A percentile compares a stretch with the other conserved stretches of the same genome.
Conservation (phyloP, 106 monocot species). For the Acorus gramineus region DNA sequence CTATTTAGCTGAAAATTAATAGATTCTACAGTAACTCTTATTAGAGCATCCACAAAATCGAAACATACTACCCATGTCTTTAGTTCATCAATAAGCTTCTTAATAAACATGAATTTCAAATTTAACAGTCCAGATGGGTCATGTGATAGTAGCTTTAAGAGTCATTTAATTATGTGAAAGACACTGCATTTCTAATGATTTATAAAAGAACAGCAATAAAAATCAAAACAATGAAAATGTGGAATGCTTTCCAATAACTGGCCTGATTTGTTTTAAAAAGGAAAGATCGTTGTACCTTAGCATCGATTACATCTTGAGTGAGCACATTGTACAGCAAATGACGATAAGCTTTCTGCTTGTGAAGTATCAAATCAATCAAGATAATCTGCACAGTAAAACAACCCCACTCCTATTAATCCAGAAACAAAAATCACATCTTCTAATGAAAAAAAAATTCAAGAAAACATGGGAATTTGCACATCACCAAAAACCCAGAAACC, state of each 20-base stretch:
- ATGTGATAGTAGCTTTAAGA: no score
- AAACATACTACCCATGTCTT: no score
- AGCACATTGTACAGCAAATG: conserved; percentile 79
- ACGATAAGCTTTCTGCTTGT: conserved; percentile 84
- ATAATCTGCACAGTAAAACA: conserved; percentile 35
- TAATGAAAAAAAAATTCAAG: background rate
- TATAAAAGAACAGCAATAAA: background rate
- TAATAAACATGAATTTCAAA: no score
- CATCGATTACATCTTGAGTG: conserved; percentile 12
- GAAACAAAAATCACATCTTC: background rate
- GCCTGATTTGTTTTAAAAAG: background rate
- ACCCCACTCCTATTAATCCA: background rate
- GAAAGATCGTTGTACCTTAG: conserved; percentile 20
- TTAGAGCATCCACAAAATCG: no score
- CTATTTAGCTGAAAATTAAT: no score
- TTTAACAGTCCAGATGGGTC: no score
- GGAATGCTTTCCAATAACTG: no score
- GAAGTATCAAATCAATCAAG: conserved; percentile 90
- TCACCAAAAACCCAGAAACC: no score
- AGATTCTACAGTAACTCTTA: no score
- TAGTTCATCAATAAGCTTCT: no score
- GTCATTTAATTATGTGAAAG: no score
- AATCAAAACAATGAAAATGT: background rate
- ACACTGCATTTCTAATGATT: no score
- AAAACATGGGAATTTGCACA: background rate